Evolutionary conservation across 2,329 filamentous ascomycete species (phyloP).

Genomic region (Camptophora hylomeconis): DNA sequence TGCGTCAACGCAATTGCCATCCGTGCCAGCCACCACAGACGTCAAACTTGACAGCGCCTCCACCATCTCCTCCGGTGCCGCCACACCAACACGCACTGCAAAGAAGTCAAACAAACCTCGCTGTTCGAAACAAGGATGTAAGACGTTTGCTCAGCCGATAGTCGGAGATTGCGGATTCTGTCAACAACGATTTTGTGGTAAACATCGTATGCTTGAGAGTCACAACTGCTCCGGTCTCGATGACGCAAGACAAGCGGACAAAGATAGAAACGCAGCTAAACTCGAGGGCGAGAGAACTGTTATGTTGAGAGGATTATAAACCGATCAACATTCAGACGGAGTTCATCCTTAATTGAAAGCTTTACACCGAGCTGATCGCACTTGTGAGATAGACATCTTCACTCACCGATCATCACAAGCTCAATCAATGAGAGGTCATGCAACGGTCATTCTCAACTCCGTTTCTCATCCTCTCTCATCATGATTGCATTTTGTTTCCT

Average conservation of each 20-base stretch:
- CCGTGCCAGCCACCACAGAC: constrained; percentile 38
- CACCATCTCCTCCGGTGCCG: constrained; percentile 31
- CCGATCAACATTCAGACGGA: too few relatives aligned
- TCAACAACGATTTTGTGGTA: constrained; percentile 84
- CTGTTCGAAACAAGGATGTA: constrained; percentile 84
- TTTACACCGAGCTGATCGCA: too few relatives aligned
- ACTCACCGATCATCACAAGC: too few relatives aligned
- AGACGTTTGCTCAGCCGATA: constrained; percentile 75
- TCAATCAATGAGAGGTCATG: too few relatives aligned
- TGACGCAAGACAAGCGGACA: constrained; percentile 94
- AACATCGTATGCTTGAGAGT: constrained; percentile 84
- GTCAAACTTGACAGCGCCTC: constrained; percentile 33
- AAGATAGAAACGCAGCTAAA: constrained; percentile 86
- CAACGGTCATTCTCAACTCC: too few relatives aligned
- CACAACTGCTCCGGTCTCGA: constrained; percentile 89
- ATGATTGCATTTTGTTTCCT: too few relatives aligned
- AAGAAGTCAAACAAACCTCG: constrained; percentile 44
- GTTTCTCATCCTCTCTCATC: too few relatives aligned
- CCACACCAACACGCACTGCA: constrained; percentile 34
- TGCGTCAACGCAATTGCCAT: constrained; percentile 14
- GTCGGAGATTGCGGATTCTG: constrained; percentile 96
- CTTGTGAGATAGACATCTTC: too few relatives aligned
- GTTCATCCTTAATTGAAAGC: too few relatives aligned
- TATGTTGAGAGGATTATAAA: constrained; percentile 78
- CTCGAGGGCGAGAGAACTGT: constrained; percentile 86